Base-by-base conservation (phyloP, 1,284 basidiomycete species). In the Fomitopsis pinicola region DNA sequence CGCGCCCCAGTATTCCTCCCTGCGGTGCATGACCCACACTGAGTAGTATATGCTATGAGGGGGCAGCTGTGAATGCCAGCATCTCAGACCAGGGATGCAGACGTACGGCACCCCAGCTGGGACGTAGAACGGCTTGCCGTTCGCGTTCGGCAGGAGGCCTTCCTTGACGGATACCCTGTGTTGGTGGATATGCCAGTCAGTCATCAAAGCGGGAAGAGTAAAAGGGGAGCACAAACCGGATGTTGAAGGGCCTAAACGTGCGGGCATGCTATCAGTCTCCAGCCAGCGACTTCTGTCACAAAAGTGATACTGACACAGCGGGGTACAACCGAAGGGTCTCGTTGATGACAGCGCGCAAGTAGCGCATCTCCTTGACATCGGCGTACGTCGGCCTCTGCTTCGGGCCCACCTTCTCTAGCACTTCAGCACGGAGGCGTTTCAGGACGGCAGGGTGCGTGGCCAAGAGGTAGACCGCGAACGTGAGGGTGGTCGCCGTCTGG, bases 391-490 rank as follows among this genome's bases (percentile, higher is more conserved):
- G 78, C 6, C 67, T 58, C 3, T 71, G 66, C 6, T 55, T 62
- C 0, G 68, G 65, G 0, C 77, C 77, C 19, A 78, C 69, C 8
- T 67, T 66, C 17, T 67, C 63, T 0, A 79, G 58, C 26, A 81
- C 73, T 64, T 81, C 80, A 30, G 70, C 67, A 5, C 79, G 75
- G 5, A 81, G 71, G 0, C 72, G 68, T 6, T 60, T 42, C 12
- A 75, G 63, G 10, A 77, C 69, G 1, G 65, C 58, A 0, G 78
- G 78, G 62, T 80, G 64, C 58, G 70, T 68, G 19, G 77, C 72
- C 28, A 82, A 72, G 60, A 75, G 72, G 65, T 82, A 82, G 15
- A 77, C 66, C 3, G 68, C 67, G 48, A 73, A 77, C 0, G 77
- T 78, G 22, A 78, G 62, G 14, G 72, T 69, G n/a, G 67, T 62